Conservation (phyloP, 2,329 filamentous ascomycete genomes). For the Cadophora sp. region DNA sequence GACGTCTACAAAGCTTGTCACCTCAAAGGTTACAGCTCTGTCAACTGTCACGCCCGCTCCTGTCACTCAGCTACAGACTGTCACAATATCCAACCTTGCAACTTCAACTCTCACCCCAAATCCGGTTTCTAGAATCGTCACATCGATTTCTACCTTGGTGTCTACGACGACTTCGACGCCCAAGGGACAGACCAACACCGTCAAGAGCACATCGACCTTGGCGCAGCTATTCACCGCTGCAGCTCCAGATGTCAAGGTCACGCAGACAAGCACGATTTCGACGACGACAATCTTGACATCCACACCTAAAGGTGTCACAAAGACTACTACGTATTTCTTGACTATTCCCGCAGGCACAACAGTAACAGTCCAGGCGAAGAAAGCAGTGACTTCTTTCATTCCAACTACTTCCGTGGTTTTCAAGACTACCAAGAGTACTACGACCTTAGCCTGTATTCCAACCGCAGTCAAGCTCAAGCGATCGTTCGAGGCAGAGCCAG, state of each 20-base stretch:
- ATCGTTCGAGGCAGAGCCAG: neutral
- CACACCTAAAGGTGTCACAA: neutral
- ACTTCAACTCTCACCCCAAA: constrained; percentile 17
- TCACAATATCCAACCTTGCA: constrained; percentile 15
- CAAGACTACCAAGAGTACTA: constrained; percentile 12
- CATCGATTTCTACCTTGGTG: neutral
- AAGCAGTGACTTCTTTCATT: constrained; percentile 12
- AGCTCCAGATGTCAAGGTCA: constrained; percentile 7
- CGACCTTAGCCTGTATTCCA: constrained; percentile 12
- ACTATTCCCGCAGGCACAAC: constrained; percentile 12
- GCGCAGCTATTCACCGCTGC: neutral
- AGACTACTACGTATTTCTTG: neutral
- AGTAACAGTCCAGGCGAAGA: constrained; percentile 12
- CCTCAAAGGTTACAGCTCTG: constrained; percentile 32
- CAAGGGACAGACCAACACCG: constrained; percentile 14
- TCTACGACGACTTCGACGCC: constrained; percentile 15
- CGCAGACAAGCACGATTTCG: constrained; percentile 1
- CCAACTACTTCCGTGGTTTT: constrained; percentile 7
- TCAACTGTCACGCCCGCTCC: constrained; percentile 20
- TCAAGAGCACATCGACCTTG: constrained; percentile 2
- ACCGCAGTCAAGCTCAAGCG: constrained; percentile 14
- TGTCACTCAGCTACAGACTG: constrained; percentile 10
- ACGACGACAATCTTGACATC: neutral
- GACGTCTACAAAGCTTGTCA: constrained; percentile 35
- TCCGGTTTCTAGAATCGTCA: constrained; percentile 17